Evolutionary conservation across 495 filamentous ascomycete genomes (phyloP), one percentile per base, ranked within the genome.

Genomic region (Friedmanniomyces simplex): DNA sequence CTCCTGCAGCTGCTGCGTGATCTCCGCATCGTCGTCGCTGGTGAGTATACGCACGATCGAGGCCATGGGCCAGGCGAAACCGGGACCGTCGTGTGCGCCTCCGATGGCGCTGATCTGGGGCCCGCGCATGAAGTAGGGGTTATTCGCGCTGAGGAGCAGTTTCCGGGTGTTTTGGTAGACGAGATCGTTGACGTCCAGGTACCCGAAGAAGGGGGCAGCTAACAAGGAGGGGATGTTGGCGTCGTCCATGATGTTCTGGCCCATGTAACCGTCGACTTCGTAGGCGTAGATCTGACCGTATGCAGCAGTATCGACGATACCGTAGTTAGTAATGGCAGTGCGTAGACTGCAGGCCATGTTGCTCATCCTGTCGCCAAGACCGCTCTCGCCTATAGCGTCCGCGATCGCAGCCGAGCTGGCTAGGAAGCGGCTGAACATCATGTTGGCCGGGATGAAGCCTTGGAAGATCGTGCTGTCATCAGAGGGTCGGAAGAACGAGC

Each of bases 351-450:
- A 39, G 2, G 81, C 76, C 50, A 84, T 71, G 20, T 68, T 66
- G 10, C 67, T 66, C 82, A 86, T 86, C 30, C 61, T 58, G 2
- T 39, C 39, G 0, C 76, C 74, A 7, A 84, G 72, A 21, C 74
- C 64, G 46, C 56, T 57, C 20, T 63, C 71, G 48, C 73, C 70
- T 13, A 84, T 68, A 10, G 68, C 66, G 7, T 69, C 67, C 77
- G 81, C 80, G 64, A 86, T 82, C 11, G 66, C 57, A 0, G 76
- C 72, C 2, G 76, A 74, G 12, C 74, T 71, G 47, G 76, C 72
- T 36, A 86, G 75, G 57, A 80, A 82, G 10, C 72, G 65, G 12
- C 80, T 74, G 51, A 82, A 79, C 77, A 85, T 83, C 83, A 86
- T 86, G 55, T 86, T 87, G 3, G 77, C 75, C 0, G 83, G 83